A percentile compares a stretch with the other conserved stretches of the same genome.
These are phyloP conservation scores for Scedosporium aurantiacum DNA, from an alignment of 2,329 filamentous ascomycete species.

Conservation along the genomic window DNA sequence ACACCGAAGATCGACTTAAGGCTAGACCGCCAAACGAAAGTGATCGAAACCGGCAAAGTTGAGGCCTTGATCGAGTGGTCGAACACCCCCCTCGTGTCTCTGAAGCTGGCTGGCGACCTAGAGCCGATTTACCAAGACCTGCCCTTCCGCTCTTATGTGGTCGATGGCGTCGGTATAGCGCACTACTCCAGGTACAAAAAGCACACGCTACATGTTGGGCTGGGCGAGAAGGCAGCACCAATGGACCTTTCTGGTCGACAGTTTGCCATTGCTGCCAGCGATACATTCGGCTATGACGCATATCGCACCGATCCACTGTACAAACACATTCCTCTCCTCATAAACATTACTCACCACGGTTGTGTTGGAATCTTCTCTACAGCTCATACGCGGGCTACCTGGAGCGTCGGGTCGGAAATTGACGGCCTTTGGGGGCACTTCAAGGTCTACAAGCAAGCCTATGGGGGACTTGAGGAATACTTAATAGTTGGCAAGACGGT, in stretches of 20 bases:
- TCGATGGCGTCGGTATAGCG: conserved; percentile 33
- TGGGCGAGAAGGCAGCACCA: conserved; percentile 62
- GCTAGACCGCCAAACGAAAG: conserved; percentile 21
- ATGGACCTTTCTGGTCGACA: conserved; percentile 60
- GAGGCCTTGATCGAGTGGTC: conserved; percentile 48
- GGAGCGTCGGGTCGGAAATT: conserved; percentile 59
- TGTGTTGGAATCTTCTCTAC: conserved; percentile 60
- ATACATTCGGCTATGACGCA: conserved; percentile 64
- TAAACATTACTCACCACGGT: conserved; percentile 53
- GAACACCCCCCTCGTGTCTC: conserved; percentile 43
- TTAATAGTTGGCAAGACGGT: conserved; percentile 55
- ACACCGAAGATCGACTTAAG: conserved; percentile 18
- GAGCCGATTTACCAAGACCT: conserved; percentile 51
- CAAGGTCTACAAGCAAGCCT: conserved; percentile 63
- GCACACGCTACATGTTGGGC: conserved; percentile 55
- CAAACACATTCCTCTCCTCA: conserved; percentile 63
- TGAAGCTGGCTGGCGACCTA: conserved; percentile 37
- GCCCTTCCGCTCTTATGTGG: conserved; percentile 52
- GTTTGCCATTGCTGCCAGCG: conserved; percentile 57
- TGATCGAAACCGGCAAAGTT: conserved; percentile 35
- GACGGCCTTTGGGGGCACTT: conserved; percentile 66
- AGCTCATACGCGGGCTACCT: conserved; percentile 51
- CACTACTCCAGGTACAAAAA: conserved; percentile 55
- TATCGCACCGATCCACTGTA: conserved; percentile 62
- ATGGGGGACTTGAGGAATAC: conserved; percentile 63